Evolutionary conservation across 2,329 filamentous ascomycete genomes (phyloP).

Genomic region (Aulographum hederae): DNA sequence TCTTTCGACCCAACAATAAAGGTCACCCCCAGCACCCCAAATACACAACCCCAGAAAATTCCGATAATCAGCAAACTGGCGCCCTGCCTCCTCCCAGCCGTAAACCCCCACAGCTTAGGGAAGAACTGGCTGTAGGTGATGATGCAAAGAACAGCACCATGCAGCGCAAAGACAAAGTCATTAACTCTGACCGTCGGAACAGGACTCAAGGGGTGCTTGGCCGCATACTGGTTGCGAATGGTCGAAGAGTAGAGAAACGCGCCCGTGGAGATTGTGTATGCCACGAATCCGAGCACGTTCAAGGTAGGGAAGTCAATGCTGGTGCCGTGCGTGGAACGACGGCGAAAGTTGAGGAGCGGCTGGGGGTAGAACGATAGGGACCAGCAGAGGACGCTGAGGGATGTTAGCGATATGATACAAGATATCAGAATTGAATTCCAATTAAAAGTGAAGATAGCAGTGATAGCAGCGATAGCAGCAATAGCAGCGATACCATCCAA

Average conservation of each 20-base stretch:
- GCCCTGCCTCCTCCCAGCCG: conserved; percentile 34
- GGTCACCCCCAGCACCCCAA: conserved; percentile 32
- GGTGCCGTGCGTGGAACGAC: conserved; percentile 63
- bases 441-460: too few relatives aligned
- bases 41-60: conserved; percentile 49
- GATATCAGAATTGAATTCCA: too few relatives aligned
- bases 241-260: conserved; percentile 63
- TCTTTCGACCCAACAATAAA: conserved; percentile 20
- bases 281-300: conserved; percentile 53
- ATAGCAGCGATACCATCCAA: too few relatives aligned
- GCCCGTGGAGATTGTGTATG: conserved; percentile 58
- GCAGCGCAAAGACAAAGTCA: conserved; percentile 72
- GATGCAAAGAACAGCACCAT: conserved; percentile 55
- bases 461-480: too few relatives aligned
- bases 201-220: conserved; percentile 52
- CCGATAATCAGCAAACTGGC: conserved; percentile 45
- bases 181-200: conserved; percentile 77
- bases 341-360: conserved; percentile 57
- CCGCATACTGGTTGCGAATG: conserved; percentile 68
- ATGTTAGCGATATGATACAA: too few relatives aligned
- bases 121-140: conserved; percentile 66
- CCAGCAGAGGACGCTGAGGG: conserved; percentile 5
- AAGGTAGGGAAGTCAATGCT: conserved; percentile 75
- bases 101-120: conserved; percentile 57
- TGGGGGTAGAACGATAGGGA: conserved; percentile 7